Base-by-base conservation (phyloP, 331 rosid genomes). In the Dryas integrifolia region DNA sequence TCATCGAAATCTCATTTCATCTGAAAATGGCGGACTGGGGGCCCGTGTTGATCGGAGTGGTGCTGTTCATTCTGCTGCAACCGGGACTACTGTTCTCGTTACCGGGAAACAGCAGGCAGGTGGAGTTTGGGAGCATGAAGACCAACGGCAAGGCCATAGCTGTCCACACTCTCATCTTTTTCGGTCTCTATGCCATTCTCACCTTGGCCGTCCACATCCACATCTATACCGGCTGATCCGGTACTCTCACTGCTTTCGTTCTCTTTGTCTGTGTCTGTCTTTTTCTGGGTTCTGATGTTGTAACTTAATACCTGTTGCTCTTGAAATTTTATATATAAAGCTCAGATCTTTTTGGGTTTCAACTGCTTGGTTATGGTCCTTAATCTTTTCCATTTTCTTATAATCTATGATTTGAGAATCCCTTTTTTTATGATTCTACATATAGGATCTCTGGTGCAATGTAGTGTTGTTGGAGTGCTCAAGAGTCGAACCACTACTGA, bases 111-210 rank as follows among this genome's bases (percentile, higher is more conserved):
- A 76, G 81, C 51, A 88, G 81, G 55, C 87, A 73, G 76, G 38
- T 95, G 3, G 98, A 95, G 80, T 95, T 95, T 39, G 87, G 96
- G n/a, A 76, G 89, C 60, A 80, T 95, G 97, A 91, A 95, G 88
- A 91, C 96, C 9, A 95, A 95, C 73, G 97, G 98, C 11, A 91
- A 88, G 75, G 88, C 98, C 52, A 81, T 95, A 4, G 92, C 89
- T 56, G 77, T 95, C 8, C 98, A 95, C 88, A 89, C 96, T 0
- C 96, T 95, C 77, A 77, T 95, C 83, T 95, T 95, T 86, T 95
- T 95, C 58, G 81, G 80, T 0, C 80, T 95, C 57, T 95, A 91
- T 21, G 81, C 96, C 49, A 38, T 95, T 45, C 82, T 95, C 79
- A 82, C 89, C 77, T 39, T 95, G 72, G 97, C 92, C 51, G 70